These are phyloP conservation scores for Guillardia theta DNA, from an alignment of 78 protist species.

Conservation along the genomic window DNA sequence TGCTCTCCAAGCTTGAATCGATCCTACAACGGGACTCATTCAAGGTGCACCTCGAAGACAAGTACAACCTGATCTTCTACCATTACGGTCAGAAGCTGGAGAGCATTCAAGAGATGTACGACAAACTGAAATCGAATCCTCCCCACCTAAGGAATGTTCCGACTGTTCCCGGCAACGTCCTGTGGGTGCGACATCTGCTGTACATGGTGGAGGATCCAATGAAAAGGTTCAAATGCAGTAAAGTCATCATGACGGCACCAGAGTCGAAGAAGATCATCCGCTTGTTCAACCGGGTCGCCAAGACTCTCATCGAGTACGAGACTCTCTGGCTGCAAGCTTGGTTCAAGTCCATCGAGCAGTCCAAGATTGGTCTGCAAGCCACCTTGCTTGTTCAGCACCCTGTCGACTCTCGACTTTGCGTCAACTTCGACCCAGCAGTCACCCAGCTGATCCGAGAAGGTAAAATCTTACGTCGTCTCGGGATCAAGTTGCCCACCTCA, in stretches of 20 bases:
- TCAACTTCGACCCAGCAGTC: slow-evolving; percentile 65
- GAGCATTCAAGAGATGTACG: background rate
- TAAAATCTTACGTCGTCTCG: slow-evolving; percentile 51
- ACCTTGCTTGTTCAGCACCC: slow-evolving; percentile 51
- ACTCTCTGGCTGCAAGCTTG: slow-evolving; percentile 42
- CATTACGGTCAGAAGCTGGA: slow-evolving; percentile 59
- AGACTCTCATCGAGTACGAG: background rate
- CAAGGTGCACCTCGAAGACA: slow-evolving; percentile 29
- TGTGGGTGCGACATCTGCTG: slow-evolving; percentile 50
- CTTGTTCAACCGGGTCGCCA: background rate
- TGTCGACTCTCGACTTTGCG: background rate
- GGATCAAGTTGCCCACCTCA: slow-evolving; percentile 44
- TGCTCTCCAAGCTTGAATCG: slow-evolving; percentile 43
- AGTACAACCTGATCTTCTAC: slow-evolving; percentile 33
- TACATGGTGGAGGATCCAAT: slow-evolving; percentile 63
- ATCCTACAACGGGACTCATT: slow-evolving; percentile 47
- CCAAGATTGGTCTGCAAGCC: slow-evolving; percentile 49
- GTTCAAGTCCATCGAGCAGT: slow-evolving; percentile 36
- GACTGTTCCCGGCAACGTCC: slow-evolving; percentile 65
- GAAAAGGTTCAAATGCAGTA: slow-evolving; percentile 29
- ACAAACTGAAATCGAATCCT: slow-evolving; percentile 38
- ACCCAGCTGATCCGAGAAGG: slow-evolving; percentile 59
- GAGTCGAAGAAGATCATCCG: slow-evolving; percentile 54
- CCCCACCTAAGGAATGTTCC: slow-evolving; percentile 64
- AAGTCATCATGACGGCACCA: background rate